A percentile compares a stretch with the other conserved stretches of the same genome.
phyloP scores from a whole-genome alignment of 495 filamentous ascomycete species.

The Penicillium canescens region DNA sequence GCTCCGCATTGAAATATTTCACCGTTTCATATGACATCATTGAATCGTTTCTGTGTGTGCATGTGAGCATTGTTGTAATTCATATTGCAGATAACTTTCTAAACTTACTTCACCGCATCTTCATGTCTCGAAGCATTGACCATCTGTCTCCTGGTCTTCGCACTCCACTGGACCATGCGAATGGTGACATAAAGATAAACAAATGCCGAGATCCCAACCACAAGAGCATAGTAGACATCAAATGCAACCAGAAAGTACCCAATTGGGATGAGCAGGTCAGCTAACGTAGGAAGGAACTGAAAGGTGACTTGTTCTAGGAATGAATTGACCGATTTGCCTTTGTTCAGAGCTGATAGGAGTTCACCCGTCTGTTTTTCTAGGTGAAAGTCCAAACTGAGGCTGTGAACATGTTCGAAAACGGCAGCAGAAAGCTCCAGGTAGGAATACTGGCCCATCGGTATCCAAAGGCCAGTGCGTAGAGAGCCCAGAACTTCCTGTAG shows the following conservation, averaged over 20 bases:
- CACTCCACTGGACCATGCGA: constrained; percentile 75
- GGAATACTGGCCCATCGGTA: constrained; percentile 76
- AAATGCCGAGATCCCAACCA: constrained; percentile 74
- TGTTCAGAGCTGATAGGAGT: constrained; percentile 79
- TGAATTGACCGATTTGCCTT: constrained; percentile 79
- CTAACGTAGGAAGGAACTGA: constrained; percentile 76
- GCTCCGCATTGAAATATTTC: constrained; percentile 89
- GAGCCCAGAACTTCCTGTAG: constrained; percentile 77
- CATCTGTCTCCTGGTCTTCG: constrained; percentile 75
- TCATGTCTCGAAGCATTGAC: constrained; percentile 78
- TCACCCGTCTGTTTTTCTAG: constrained; percentile 83
- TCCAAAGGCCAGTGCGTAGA: constrained; percentile 70
- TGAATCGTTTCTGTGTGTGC: constrained; percentile 61
- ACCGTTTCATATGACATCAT: constrained; percentile 89
- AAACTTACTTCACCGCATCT: constrained; percentile 68
- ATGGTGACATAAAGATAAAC: constrained; percentile 82
- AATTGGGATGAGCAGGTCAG: constrained; percentile 78
- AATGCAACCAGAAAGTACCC: constrained; percentile 71
- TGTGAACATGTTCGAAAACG: constrained; percentile 86
- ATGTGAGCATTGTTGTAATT: not conserved
- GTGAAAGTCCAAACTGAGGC: constrained; percentile 82
- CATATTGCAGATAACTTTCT: not conserved
- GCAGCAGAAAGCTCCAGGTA: constrained; percentile 79
- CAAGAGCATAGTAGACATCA: constrained; percentile 76
- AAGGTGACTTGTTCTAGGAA: constrained; percentile 85